Conservation (phyloP, 257 asterid species). For the Fraxinus excelsior region DNA sequence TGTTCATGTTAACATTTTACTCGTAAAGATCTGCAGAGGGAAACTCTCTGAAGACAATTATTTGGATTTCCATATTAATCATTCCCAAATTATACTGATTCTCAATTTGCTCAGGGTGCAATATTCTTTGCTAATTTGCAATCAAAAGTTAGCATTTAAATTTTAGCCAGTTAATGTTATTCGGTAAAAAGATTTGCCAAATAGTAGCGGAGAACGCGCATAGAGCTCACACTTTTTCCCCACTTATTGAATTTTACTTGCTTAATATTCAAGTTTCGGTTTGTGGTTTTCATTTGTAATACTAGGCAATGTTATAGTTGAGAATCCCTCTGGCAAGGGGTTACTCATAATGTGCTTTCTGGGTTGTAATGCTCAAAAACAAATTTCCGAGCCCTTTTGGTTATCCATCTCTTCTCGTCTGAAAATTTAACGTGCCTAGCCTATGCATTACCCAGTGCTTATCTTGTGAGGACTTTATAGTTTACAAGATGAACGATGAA, state of each 20-base stretch:
- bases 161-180: not conserved
- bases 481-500: not conserved
- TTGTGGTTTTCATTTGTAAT: not conserved
- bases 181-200: not conserved
- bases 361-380: not conserved
- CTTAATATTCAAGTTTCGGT: not conserved
- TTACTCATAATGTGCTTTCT: conserved; percentile 28
- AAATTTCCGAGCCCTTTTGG: conserved; percentile 18
- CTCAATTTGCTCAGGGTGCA: not conserved
- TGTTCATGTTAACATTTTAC: not conserved
- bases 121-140: not conserved
- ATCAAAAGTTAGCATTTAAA: not conserved
- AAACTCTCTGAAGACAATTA: not conserved
- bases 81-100: not conserved
- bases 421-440: not conserved
- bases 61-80: not conserved
- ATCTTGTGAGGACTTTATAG: not conserved
- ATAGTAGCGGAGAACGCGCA: not conserved
- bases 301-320: not conserved
- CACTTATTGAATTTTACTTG: not conserved
- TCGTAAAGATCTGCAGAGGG: too few relatives aligned
- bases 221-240: too few relatives aligned
- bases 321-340: conserved; percentile 1
- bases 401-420: not conserved
- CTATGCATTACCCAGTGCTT: not conserved